These are phyloP conservation scores for Penicillium olsonii DNA, from an alignment of 2,329 filamentous ascomycete species.

Conservation along the genomic window DNA sequence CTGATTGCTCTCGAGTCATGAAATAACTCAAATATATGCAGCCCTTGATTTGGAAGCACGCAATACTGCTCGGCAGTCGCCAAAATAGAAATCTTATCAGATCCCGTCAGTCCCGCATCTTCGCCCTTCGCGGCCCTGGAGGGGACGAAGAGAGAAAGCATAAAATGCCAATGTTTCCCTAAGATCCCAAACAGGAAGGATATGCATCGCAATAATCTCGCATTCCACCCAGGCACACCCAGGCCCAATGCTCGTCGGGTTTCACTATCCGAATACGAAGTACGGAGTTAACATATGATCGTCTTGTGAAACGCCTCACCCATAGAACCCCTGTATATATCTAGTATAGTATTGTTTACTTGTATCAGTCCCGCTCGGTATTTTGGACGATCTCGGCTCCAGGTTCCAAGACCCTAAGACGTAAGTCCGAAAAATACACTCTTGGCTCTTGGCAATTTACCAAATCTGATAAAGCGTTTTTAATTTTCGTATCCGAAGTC, in stretches of 20 bases:
- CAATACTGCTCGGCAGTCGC: no score
- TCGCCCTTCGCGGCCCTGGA: no score
- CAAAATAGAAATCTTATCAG: conserved; percentile 6
- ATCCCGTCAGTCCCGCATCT: neutral
- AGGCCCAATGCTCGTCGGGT: no score
- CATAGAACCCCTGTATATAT: no score
- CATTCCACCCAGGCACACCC: neutral
- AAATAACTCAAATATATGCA: no score
- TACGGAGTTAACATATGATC: no score
- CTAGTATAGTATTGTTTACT: no score
- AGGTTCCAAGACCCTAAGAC: neutral
- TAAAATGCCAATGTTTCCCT: neutral
- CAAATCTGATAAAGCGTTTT: conserved; percentile 4
- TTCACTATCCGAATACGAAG: no score
- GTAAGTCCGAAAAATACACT: neutral
- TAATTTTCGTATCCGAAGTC: conserved; percentile 3
- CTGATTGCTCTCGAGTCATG: no score
- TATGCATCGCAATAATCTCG: neutral
- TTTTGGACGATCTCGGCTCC: neutral
- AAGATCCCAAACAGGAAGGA: neutral
- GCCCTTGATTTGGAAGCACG: no score
- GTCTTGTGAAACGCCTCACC: neutral
- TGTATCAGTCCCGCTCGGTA: neutral
- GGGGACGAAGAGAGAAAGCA: neutral
- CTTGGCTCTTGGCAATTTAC: conserved; percentile 1